phyloP scores from a whole-genome alignment of 257 asterid species.

The Anisodus acutangulus region DNA sequence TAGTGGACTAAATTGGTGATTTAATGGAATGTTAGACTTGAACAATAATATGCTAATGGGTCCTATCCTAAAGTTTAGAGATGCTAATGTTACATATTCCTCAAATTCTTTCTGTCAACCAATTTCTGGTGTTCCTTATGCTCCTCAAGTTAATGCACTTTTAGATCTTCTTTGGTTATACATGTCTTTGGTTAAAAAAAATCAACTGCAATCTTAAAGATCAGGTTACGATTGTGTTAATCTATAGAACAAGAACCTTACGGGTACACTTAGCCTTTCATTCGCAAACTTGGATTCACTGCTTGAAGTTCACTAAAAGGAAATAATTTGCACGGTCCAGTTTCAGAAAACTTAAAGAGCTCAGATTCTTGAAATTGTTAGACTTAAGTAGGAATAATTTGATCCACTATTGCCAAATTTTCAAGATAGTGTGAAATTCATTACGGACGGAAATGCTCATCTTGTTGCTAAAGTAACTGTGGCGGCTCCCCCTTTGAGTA shows the following conservation, averaged over 20 bases:
- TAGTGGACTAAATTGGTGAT: constrained; percentile 63
- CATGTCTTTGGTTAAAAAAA: constrained; percentile 74
- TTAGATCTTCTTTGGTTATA: constrained; percentile 61
- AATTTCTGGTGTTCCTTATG: constrained; percentile 62
- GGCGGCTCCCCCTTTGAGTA: constrained; percentile 32
- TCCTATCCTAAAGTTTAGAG: constrained; percentile 64
- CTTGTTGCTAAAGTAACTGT: constrained; percentile 34
- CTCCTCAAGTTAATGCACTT: constrained; percentile 70
- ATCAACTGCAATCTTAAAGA: constrained; percentile 51
- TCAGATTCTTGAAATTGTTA: constrained; percentile 58
- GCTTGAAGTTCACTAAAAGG: constrained; percentile 71
- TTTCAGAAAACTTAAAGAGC: constrained; percentile 55
- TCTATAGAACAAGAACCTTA: constrained; percentile 64
- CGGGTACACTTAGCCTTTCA: constrained; percentile 74
- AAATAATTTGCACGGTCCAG: constrained; percentile 59
- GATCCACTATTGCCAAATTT: constrained; percentile 73
- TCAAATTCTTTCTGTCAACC: constrained; percentile 69
- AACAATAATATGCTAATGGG: constrained; percentile 77
- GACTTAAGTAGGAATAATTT: constrained; percentile 61
- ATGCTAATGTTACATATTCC: constrained; percentile 49
- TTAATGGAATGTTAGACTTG: constrained; percentile 55
- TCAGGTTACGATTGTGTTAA: constrained; percentile 65
- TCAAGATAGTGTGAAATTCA: constrained; percentile 45
- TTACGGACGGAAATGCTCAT: constrained; percentile 50
- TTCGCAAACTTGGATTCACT: constrained; percentile 58